A percentile compares a stretch with the other conserved stretches of the same genome.
phyloP scores from a whole-genome alignment of 2,329 filamentous ascomycete species.

The Hortaea sp. region DNA sequence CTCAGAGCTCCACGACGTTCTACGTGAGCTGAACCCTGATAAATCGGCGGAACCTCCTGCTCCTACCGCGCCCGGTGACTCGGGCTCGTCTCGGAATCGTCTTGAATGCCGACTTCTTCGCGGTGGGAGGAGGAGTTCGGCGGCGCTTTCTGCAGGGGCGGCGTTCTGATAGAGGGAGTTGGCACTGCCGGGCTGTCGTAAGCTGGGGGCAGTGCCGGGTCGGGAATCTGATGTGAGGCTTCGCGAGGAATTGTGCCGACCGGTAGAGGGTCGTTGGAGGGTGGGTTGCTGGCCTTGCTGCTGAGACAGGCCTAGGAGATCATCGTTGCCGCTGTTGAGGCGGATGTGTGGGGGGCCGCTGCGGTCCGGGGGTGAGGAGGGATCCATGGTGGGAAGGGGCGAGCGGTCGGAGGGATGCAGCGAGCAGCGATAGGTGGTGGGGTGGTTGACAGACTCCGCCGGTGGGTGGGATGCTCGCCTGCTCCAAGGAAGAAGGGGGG shows the following conservation, averaged over 20 bases:
- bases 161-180: conserved; percentile 17
- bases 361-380: conserved; percentile 15
- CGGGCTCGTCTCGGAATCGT: conserved; percentile 41
- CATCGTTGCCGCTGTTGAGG: conserved; percentile 51
- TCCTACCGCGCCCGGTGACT: conserved; percentile 30
- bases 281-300: conserved; percentile 8
- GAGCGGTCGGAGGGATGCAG: background rate
- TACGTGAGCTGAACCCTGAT: conserved; percentile 46
- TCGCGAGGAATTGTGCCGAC: conserved; percentile 33
- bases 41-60: conserved; percentile 35
- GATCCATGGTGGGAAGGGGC: conserved; percentile 2
- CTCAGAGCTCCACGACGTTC: conserved; percentile 58
- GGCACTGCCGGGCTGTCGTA: conserved; percentile 16
- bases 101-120: conserved; percentile 35
- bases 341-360: conserved; percentile 48
- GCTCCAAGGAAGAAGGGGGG: too few relatives aligned
- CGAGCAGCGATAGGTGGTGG: background rate
- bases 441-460: background rate
- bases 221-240: conserved; percentile 31
- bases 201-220: conserved; percentile 26
- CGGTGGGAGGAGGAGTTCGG: conserved; percentile 41
- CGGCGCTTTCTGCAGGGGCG: conserved; percentile 35
- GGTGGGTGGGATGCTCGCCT: background rate
- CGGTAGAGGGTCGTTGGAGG: conserved; percentile 25
- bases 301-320: conserved; percentile 35